Conservation (phyloP, 495 filamentous ascomycete genomes). For the Penicillium paradoxum region DNA sequence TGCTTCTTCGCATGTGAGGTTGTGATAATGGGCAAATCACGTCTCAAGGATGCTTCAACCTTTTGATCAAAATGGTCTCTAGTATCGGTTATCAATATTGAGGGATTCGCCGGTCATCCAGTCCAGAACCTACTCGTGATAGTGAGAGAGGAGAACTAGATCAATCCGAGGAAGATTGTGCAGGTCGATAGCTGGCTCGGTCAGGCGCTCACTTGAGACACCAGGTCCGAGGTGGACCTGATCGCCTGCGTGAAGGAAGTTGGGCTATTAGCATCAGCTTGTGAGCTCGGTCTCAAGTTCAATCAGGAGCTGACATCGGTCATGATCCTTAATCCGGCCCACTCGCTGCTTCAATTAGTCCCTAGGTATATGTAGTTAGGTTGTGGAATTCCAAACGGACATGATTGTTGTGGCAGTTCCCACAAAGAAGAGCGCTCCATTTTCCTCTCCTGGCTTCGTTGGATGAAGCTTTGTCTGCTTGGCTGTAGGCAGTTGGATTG, state of each 20-base stretch:
- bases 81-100: neutral
- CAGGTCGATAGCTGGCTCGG: conserved; percentile 57
- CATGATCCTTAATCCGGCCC: conserved; percentile 57
- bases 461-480: conserved; percentile 44
- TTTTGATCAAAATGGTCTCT: conserved; percentile 61
- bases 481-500: conserved; percentile 26
- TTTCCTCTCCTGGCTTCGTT: conserved; percentile 29
- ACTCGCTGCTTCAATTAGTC: conserved; percentile 42
- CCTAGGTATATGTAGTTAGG: neutral
- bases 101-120: neutral
- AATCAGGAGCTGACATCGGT: conserved; percentile 44
- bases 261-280: conserved; percentile 36
- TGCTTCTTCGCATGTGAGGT: conserved; percentile 57
- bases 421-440: conserved; percentile 52
- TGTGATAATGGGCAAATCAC: conserved; percentile 59
- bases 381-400: conserved; percentile 19
- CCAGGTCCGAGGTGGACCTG: conserved; percentile 65
- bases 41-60: conserved; percentile 53
- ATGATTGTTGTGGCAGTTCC: conserved; percentile 65
- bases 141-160: conserved; percentile 58
- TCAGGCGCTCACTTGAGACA: conserved; percentile 47
- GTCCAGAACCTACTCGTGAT: conserved; percentile 45
- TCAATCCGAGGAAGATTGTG: conserved; percentile 59
- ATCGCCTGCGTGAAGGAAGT: conserved; percentile 66
- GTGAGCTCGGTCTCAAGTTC: neutral